Evolutionary conservation across 306 rosid genomes (phyloP).

Genomic region (Crotalaria pallida): DNA sequence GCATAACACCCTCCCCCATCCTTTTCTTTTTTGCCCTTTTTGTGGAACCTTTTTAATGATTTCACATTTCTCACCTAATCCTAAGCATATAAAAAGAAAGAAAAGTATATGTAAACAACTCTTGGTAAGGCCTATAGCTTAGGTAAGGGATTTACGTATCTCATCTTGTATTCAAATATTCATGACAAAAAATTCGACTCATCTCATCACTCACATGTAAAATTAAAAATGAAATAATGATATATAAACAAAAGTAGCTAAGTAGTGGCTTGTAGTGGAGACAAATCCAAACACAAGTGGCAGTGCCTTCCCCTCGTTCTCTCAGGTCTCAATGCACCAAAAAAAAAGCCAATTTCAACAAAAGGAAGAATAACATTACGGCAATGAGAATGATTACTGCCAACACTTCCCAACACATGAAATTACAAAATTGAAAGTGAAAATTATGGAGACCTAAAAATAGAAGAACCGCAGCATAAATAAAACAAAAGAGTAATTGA

Average conservation of each 20-base stretch:
- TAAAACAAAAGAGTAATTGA: slow-evolving; percentile 54
- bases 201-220: slow-evolving; percentile 8
- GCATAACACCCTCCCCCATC: slow-evolving; percentile 12
- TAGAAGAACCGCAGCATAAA: slow-evolving; percentile 32
- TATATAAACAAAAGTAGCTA: slow-evolving; percentile 9
- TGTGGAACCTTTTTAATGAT: slow-evolving; percentile 21
- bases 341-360: slow-evolving; percentile 24
- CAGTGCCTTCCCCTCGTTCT: background rate
- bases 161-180: slow-evolving; percentile 3
- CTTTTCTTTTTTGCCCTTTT: slow-evolving; percentile 14
- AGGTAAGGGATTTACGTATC: background rate
- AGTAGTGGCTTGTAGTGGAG: slow-evolving; percentile 19
- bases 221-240: background rate
- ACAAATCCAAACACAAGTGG: slow-evolving; percentile 34
- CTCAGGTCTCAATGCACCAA: slow-evolving; percentile 33
- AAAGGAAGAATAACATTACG: slow-evolving; percentile 29
- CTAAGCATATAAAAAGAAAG: slow-evolving; percentile 6
- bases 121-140: background rate
- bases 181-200: slow-evolving; percentile 16
- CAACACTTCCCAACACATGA: slow-evolving; percentile 60
- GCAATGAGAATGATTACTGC: slow-evolving; percentile 46
- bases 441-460: slow-evolving; percentile 29
- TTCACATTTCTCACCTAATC: slow-evolving; percentile 23
- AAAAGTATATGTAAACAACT: background rate
- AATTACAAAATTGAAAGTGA: slow-evolving; percentile 21